Evolutionary conservation across 495 filamentous ascomycete genomes (phyloP), one percentile per base, ranked within the genome.

Genomic region (Venustampulla echinocandica): DNA sequence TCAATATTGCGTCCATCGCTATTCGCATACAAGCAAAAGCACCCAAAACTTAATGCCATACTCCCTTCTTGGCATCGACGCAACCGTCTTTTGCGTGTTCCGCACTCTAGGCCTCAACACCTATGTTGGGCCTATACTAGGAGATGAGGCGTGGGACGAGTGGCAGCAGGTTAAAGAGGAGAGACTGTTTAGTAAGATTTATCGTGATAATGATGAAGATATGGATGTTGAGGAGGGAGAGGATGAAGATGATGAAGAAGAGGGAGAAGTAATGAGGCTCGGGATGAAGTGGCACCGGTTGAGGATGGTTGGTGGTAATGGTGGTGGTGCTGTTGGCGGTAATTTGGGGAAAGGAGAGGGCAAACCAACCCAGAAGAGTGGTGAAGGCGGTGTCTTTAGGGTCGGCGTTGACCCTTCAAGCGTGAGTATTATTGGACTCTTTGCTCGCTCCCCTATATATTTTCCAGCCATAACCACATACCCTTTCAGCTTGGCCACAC

Each of bases 61-160:
- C 20, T 40, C 37, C 7, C 37, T 40, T 19, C 37, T 40, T 10
- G 37, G 37, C 6, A 40, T 23, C 18, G 37, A 40, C 20, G 37
- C 37, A 5, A 40, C 22, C 10, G 22, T 40, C 18, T 40, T 40
- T 19, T 40, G 18, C n/a, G 37, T 40, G 10, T 40, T 40, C 37
- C 17, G 20, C 17, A 19, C 37, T 4, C n/a, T 40, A 6, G 37
- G 37, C 7, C n/a, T 40, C 11, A 40, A 23, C 20, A 23, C 37
- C 7, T 21, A 21, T 3, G 37, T 40, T 40, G 37, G 10, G 6
- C 37, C 37, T 4, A n/a, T 40, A n/a, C 18, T 40, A 22, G 37
- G 37, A 6, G 37, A 40, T 22, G 37, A 40, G n/a, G 37, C 37
- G 18, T 40, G 37, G 37, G 37, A 40, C 17, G 37, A 40, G 5